Conservation (phyloP, 768 basidiomycete genomes). For the Antrodiella citrinella region DNA sequence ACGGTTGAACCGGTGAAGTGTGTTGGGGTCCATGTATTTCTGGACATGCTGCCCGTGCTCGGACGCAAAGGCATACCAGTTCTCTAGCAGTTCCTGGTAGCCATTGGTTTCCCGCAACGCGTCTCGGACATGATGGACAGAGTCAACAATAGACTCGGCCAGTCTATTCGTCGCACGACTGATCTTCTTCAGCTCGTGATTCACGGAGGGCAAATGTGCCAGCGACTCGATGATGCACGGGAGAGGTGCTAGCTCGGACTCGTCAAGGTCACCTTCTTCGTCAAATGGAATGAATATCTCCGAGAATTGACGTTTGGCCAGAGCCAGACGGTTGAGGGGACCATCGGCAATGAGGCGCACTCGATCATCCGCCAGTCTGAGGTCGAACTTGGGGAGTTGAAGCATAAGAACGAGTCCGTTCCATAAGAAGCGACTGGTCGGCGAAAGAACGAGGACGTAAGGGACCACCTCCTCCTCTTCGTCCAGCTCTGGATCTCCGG, state of each 20-base stretch:
- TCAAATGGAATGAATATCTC: constrained; percentile 50
- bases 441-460: constrained; percentile 84
- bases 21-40: constrained; percentile 73
- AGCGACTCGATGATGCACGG: constrained; percentile 68
- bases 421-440: constrained; percentile 84
- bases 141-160: constrained; percentile 88
- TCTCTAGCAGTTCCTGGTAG: constrained; percentile 81
- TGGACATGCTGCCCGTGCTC: constrained; percentile 91
- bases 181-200: constrained; percentile 85
- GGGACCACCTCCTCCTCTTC: constrained; percentile 46
- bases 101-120: constrained; percentile 52
- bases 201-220: constrained; percentile 86
- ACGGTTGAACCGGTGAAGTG: constrained; percentile 70
- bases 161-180: constrained; percentile 82
- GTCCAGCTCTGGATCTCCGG: constrained; percentile 38
- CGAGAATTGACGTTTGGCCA: constrained; percentile 72
- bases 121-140: constrained; percentile 77
- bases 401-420: constrained; percentile 80
- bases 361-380: constrained; percentile 65
- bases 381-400: constrained; percentile 63
- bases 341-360: constrained; percentile 91
- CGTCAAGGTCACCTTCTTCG: constrained; percentile 50
- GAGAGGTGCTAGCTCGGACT: constrained; percentile 31
- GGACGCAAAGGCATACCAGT: constrained; percentile 95
- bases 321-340: constrained; percentile 60